Percentiles rank a stretch among this genome's conserved stretches.
These are phyloP conservation scores for Begonia loranthoides DNA, from an alignment of 306 rosid genomes.

Conservation along the genomic window DNA sequence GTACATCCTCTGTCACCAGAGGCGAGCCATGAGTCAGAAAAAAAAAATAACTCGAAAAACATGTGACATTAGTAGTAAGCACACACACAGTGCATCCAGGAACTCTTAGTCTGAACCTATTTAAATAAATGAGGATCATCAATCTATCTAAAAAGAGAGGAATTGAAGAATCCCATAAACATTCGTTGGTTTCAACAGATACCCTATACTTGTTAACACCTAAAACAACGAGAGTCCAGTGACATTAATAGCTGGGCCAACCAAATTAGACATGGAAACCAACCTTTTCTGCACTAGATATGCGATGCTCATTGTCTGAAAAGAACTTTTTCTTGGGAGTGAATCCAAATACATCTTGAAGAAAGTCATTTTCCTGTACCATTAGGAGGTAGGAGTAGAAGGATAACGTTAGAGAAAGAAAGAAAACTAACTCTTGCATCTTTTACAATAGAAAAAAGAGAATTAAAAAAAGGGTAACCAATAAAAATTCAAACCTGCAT, in stretches of 20 bases:
- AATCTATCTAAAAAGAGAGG: no score
- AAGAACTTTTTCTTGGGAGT: conserved; percentile 50
- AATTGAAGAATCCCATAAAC: no score
- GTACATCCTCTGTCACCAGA: conserved; percentile 52
- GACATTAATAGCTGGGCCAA: no score
- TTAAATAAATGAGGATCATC: no score
- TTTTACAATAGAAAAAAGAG: not conserved
- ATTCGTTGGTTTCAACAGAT: no score
- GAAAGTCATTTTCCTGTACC: conserved; percentile 74
- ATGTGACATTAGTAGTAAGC: not conserved
- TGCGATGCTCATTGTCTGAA: conserved; percentile 29
- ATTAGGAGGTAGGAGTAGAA: not conserved
- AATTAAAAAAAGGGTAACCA: not conserved
- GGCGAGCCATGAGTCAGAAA: not conserved
- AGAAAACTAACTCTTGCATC: not conserved
- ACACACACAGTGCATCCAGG: no score
- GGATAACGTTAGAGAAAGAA: not conserved
- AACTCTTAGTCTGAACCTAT: no score
- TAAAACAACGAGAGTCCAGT: no score
- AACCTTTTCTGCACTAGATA: conserved; percentile 77
- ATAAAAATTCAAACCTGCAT: conserved; percentile 58
- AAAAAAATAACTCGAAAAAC: no score
- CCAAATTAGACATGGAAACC: not conserved
- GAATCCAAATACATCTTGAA: conserved; percentile 71
- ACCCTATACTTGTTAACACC: no score